Conservation (phyloP, 2,329 filamentous ascomycete genomes). For the Cladobotryum protrusum region DNA sequence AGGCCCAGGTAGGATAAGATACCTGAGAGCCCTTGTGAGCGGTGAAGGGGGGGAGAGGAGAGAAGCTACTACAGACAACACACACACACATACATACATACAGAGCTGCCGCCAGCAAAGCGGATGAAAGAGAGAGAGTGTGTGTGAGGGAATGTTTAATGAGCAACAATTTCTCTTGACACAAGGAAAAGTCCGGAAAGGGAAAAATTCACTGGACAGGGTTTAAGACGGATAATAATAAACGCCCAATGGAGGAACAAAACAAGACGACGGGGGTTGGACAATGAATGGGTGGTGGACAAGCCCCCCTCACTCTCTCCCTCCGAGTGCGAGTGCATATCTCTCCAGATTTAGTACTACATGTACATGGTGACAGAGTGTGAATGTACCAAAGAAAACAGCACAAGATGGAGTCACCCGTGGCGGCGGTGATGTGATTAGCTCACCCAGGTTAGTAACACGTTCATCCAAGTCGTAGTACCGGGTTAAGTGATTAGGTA, state of each 20-base stretch:
- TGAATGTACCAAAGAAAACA: neutral
- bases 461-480: no score
- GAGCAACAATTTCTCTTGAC: neutral
- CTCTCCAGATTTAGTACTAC: no score
- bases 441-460: neutral
- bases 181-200: neutral
- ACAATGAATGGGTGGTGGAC: neutral
- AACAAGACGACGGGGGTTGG: neutral
- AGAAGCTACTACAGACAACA: no score
- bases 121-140: no score
- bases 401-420: constrained; percentile 1
- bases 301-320: no score
- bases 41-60: neutral
- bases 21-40: neutral
- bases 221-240: no score
- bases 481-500: no score
- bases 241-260: neutral
- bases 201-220: no score
- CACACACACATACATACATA: no score
- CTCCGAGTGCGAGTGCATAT: no score
- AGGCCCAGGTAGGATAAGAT: no score
- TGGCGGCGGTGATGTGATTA: constrained; percentile 2
- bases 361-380: neutral
- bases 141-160: no score
- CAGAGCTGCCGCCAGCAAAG: neutral